Conservation (phyloP, 345 rosid species). For the sweet orange (Citrus sinensis) region DVS_A1.0 CM039165.1:38141501-38142000, state of each 20-base stretch:
- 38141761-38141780: constrained; percentile 40
- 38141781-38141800: constrained; percentile 45
- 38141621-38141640: neutral
- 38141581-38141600: neutral
- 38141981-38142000: constrained; percentile 47
- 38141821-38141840: constrained; percentile 79
- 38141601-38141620: too few species aligned
- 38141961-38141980: neutral
- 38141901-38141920: neutral
- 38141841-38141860: constrained; percentile 11
- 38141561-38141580: neutral
- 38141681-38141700: neutral
- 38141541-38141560: neutral
- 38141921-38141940: constrained; percentile 15
- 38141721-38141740: neutral
- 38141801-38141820: constrained; percentile 76
- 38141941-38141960: neutral
- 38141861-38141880: constrained; percentile 1
- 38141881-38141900: constrained; percentile 1
- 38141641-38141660: neutral
- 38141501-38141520: neutral
- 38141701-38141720: neutral
- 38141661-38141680: neutral
- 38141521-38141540: neutral
- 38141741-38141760: constrained; percentile 52